Evolutionary conservation across 163 green algal genomes (phyloP), one percentile per base, ranked within the genome.

Genomic region (Chloromonas sp.): DNA sequence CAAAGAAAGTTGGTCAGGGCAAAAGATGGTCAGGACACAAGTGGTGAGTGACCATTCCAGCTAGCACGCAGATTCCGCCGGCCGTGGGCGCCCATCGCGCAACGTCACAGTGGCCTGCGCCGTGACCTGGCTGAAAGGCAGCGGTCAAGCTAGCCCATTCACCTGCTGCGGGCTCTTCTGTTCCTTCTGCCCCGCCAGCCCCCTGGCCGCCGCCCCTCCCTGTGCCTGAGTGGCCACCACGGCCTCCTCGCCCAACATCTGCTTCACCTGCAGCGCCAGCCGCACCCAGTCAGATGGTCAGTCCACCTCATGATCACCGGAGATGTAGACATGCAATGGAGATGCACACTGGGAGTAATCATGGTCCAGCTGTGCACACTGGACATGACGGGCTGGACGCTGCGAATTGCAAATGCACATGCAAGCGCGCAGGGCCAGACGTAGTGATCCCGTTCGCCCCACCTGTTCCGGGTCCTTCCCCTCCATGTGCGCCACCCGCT

Each of bases 211-310:
- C 36, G 36, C 82, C 62, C 87, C 89, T 13, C 88, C 87, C 80
- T 81, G 76, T 1, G 81, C 87, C 3, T 88, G 86, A 5, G 87
- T 81, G 3, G 84, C 84, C 74, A 85, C 90, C 3, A 88, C 86
- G n/a, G 91, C 91, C 83, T 90, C 89, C 71, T 89, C 91, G 57
- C 87, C 91, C 70, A 94, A 86, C 60, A 82, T 70, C 80, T 88
- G 92, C 71, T 87, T 87, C 8, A 92, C 87, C 77, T 90, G 83
- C 71, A 11, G 66, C 66, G 66, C 11, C 66, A 74, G 5, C 66
- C 66, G 36, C 36, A 36, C 36, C 36, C 36, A 36, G 36, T 36
- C 36, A 36, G 36, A 36, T 36, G 36, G 36, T 36, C 36, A 36
- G 36, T 36, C 36, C 36, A 36, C 36, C 36, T 36, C 36, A 36